phyloP scores from a whole-genome alignment of 495 filamentous ascomycete genomes.

The Xylaria telfairii region DNA sequence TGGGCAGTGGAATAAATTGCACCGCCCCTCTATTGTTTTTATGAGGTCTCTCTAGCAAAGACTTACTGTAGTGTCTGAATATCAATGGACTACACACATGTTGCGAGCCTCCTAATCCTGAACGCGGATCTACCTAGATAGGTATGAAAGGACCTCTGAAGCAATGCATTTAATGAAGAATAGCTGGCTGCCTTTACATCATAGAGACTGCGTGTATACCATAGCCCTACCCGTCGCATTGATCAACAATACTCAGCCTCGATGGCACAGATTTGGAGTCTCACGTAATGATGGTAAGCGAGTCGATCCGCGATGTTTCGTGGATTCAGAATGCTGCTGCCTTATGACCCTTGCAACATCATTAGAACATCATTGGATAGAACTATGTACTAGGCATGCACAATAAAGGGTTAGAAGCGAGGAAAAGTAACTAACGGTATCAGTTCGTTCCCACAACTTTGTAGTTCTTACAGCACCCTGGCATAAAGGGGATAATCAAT shows the following conservation, averaged over 20 bases:
- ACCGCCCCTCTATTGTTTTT: not conserved
- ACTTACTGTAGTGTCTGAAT: not conserved
- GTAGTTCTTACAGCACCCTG: too few species aligned
- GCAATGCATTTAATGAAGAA: not conserved
- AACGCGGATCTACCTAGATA: not conserved
- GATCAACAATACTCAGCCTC: constrained; percentile 14
- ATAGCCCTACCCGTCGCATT: too few species aligned
- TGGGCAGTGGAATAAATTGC: not conserved
- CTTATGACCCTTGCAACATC: not conserved
- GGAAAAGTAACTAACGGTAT: not conserved
- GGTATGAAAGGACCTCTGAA: not conserved
- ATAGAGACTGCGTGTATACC: not conserved
- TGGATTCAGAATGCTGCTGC: constrained; percentile 4
- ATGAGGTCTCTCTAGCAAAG: not conserved
- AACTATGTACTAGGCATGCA: not conserved
- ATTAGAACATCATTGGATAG: not conserved
- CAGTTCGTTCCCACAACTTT: too few species aligned
- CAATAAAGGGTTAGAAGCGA: not conserved
- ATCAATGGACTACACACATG: not conserved
- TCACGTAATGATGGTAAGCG: not conserved
- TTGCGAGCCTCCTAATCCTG: not conserved
- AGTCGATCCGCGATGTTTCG: not conserved
- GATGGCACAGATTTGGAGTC: not conserved
- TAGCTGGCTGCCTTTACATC: not conserved
- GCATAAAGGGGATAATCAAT: too few species aligned